Base-by-base conservation (phyloP, 1,284 basidiomycete species). In the Fistulinella cinereoalba region DNA sequence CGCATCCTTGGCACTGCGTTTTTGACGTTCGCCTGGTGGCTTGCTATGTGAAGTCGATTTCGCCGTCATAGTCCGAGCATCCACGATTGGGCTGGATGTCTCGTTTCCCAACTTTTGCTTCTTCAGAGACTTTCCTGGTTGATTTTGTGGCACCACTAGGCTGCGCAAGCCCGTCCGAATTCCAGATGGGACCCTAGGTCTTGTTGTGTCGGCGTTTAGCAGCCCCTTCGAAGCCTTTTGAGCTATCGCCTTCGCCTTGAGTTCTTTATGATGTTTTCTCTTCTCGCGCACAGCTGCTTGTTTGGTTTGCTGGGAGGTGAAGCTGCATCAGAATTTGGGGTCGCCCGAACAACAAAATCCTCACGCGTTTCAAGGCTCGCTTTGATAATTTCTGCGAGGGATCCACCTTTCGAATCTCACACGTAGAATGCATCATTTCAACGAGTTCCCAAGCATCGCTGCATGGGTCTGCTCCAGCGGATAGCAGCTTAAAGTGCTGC, bases 331-430 rank as follows among this genome's bases (percentile, higher is more conserved):
- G 34, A 29, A 38, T 38, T 13, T 18, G 3, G 8, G 33, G 13
- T 12, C n/a, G 22, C 8, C 36, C n/a, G 3, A 38, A 36, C 40
- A 25, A 40, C 39, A 8, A 4, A 39, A 10, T 18, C 54, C 71
- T 23, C 55, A 79, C 80, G 58, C 77, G 74, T 64, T 83, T 85
- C 49, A 74, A 61, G 9, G 74, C 74, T 41, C 83, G 73, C 54
- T 79, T 83, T 4, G 83, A 85, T 27, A 36, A 23, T 22, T 45
- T 44, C 19, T 54, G 52, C 6, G 47, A n/a, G n/a, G n/a, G 31
- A 29, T 44, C 45, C 19, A 19, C 21, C 1, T 5, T 46, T 19
- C 42, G 54, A 22, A 46, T 23, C 19, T 34, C 31, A 5, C 44
- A 32, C 32, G 49, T 19, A 11, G 50, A 61, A 46, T 65, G 54